Conservation (phyloP, 164 flowering plant species). For the Berberis vulgaris region DNA sequence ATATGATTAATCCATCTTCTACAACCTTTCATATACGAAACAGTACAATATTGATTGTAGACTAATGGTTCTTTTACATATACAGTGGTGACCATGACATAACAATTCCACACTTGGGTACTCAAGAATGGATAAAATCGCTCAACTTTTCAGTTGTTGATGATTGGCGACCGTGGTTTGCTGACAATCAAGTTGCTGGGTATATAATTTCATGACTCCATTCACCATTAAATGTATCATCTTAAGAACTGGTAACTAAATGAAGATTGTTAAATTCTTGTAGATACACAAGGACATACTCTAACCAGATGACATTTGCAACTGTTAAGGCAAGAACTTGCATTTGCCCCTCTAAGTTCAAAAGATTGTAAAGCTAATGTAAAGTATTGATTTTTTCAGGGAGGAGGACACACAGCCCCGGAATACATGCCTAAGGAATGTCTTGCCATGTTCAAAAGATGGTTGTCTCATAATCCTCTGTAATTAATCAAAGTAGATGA, state of each 20-base stretch:
- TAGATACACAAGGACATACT: constrained; percentile 25
- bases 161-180: constrained; percentile 54
- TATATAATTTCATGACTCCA: constrained; percentile 4
- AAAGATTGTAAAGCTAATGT: background rate
- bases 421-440: constrained; percentile 23
- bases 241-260: background rate
- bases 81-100: constrained; percentile 59
- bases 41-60: background rate
- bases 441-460: constrained; percentile 19
- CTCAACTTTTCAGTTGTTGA: constrained; percentile 39
- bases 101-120: constrained; percentile 22
- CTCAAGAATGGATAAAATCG: constrained; percentile 49
- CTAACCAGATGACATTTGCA: constrained; percentile 22
- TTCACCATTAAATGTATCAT: background rate
- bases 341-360: constrained; percentile 1
- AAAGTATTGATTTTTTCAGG: constrained; percentile 8
- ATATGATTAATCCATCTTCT: background rate
- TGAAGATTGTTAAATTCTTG: background rate
- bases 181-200: constrained; percentile 50
- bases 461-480: constrained; percentile 12
- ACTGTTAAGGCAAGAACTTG: constrained; percentile 30
- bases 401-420: constrained; percentile 27
- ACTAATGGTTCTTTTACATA: background rate
- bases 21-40: no score
- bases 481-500: background rate